Evolutionary conservation across 148 eudicot species (phyloP), one percentile per base, ranked within the genome.

Genomic region (Vaccinium darrowii): DNA sequence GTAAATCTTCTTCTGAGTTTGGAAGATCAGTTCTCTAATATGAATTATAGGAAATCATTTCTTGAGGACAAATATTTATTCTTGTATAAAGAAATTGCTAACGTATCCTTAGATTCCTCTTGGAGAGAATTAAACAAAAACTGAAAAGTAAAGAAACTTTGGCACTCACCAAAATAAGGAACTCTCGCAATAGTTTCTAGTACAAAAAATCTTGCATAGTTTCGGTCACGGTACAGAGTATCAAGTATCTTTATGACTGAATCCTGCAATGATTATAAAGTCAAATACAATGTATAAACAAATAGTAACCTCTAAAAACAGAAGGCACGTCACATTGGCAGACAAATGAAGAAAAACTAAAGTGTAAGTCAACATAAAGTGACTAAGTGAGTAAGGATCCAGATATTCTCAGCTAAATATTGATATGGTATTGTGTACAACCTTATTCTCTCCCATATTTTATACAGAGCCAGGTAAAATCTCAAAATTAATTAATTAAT

Each of bases 111-210:
- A 12, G 78, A 54, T 75, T 49, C 58, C 54, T 16, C 75, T 36
- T 76, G 27, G 51, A 76, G 18, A 39, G 76, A 76, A 86, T 50
- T 49, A 75, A 60, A 16, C 16, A 15, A 81, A 51, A 82, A 33
- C 27, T 49, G 47, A 10, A 56, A 49, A 47, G 27, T 21, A 9
- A 57, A 23, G 79, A 87, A 76, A 56, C 79, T 30, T 21, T n/a
- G 88, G 82, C 79, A 86, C 92, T 97, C 89, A 95, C 98, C 98
- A 89, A 97, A 97, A 86, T 97, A 97, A 65, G 99, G 99, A 87
- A 97, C 98, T 90, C 99, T 91, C 58, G 99, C 99, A 86, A 97
- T 92, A 56, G 98, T 97, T 92, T 97, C 99, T 79, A 97, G 88
- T 82, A 97, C 99, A 90, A 85, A 97, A 88, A 97, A 97, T 88